Base-by-base conservation (phyloP, 768 basidiomycete genomes). In the Hebeloma cylindrosporum region DNA sequence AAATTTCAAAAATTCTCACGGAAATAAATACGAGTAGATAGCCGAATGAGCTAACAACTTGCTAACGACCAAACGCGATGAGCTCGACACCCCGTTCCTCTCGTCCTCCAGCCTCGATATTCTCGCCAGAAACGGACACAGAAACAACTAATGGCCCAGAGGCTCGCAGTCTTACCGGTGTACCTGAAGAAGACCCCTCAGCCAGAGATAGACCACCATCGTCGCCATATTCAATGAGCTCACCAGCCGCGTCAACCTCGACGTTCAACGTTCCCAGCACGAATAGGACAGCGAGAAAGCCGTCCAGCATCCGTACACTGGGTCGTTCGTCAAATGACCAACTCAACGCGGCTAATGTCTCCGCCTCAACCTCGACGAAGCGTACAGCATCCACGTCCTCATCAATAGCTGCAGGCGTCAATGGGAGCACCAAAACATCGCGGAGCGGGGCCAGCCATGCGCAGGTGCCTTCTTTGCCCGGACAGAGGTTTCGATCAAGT, bases 271-370 rank as follows among this genome's bases (percentile, higher is more conserved):
- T 25, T 25, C 32, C 32, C 28, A 31, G 29, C 8, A 27, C 41
- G 23, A 40, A 34, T 11, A 54, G 48, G 33, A 35, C 49, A 25
- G 39, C 53, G 34, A 58, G 53, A 39, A 58, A 57, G 28, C 48
- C 67, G 10, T 48, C 69, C 2, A 71, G 69, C 30, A 60, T 64
- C 26, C 60, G 68, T 32, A 69, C 69, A 2, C 57, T 71, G 6
- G 66, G 67, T 2, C 52, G 46, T 43, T 40, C 57, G 5, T 62
- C 60, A 5, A 59, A 40, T 25, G 59, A 62, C 33, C 53, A 57
- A 10, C 45, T 62, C 18, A 30, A 44, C 11, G 13, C 47, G 7
- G 29, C 46, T 10, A 30, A 47, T n/a, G 37, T 44, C 13, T 41
- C 48, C 1, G 25, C 51, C 2, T 53, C 58, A 5, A 32, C 31